phyloP scores from a whole-genome alignment of 1,284 basidiomycete genomes.

The Sparassis latifolia region DNA sequence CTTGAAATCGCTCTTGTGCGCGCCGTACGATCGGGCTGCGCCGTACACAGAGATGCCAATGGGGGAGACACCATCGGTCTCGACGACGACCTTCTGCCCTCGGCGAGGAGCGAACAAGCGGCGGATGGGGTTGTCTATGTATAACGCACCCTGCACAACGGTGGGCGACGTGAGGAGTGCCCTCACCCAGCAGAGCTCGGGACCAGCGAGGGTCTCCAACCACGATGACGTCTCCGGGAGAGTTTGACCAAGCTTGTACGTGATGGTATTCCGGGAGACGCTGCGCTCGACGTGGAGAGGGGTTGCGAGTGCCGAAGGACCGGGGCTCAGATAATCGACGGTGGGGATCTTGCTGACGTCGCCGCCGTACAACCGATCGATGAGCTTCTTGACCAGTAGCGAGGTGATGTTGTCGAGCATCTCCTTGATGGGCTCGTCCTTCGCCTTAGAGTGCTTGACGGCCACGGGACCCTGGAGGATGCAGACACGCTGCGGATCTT shows the following conservation, averaged over 20 bases:
- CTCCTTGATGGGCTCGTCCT: conserved; percentile 92
- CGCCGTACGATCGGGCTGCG: conserved; percentile 75
- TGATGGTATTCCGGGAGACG: conserved; percentile 39
- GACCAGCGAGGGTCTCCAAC: conserved; percentile 83
- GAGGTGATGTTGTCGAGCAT: conserved; percentile 86
- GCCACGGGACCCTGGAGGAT: conserved; percentile 97
- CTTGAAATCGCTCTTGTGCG: conserved; percentile 74
- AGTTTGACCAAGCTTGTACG: conserved; percentile 49
- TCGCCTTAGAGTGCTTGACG: conserved; percentile 79
- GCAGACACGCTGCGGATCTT: conserved; percentile 96
- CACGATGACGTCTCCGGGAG: conserved; percentile 66
- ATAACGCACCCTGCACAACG: conserved; percentile 79
- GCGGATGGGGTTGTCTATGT: conserved; percentile 86
- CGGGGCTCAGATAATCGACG: conserved; percentile 80
- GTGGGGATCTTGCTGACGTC: conserved; percentile 77
- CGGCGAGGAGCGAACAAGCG: conserved; percentile 81
- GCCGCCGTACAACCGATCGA: conserved; percentile 78
- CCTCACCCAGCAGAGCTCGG: conserved; percentile 78
- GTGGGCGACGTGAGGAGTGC: conserved; percentile 81
- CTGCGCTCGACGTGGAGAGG: conserved; percentile 30
- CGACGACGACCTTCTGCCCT: conserved; percentile 72
- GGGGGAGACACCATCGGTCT: conserved; percentile 39
- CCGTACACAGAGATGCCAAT: conserved; percentile 65
- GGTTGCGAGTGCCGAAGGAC: conserved; percentile 32
- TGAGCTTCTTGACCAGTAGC: conserved; percentile 71